Conservation (phyloP, 495 filamentous ascomycete genomes). For the Penicillium verhagenii region DNA sequence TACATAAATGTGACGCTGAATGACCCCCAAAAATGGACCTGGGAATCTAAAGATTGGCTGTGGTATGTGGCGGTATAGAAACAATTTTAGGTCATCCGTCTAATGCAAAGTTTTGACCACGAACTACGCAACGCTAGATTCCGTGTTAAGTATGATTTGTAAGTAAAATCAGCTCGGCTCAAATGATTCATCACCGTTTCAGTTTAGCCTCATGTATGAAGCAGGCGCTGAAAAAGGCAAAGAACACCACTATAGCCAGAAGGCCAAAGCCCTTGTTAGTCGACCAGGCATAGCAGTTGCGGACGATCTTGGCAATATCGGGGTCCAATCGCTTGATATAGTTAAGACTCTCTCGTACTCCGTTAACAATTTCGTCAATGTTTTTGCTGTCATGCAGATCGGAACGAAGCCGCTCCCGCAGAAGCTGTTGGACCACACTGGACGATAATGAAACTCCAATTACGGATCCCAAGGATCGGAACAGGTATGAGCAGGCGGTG, state of each 20-base stretch:
- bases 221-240: constrained; percentile 45
- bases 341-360: constrained; percentile 71
- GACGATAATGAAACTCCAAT: constrained; percentile 69
- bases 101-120: background rate
- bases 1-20: too few species aligned
- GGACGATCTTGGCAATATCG: constrained; percentile 58
- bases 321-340: constrained; percentile 69
- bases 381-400: constrained; percentile 56
- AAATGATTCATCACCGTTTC: constrained; percentile 18
- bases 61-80: too few species aligned
- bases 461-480: constrained; percentile 78
- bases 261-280: constrained; percentile 50
- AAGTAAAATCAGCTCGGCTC: background rate
- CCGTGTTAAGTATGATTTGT: background rate
- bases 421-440: constrained; percentile 69
- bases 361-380: constrained; percentile 66
- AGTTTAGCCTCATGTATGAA: constrained; percentile 46
- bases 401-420: constrained; percentile 57
- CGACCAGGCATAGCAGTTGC: constrained; percentile 62
- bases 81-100: background rate
- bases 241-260: constrained; percentile 42
- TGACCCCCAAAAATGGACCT: too few species aligned
- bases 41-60: too few species aligned
- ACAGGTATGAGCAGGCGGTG: constrained; percentile 84
- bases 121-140: background rate